A percentile compares a stretch with the other conserved stretches of the same genome.
phyloP scores from a whole-genome alignment of 2,329 filamentous ascomycete genomes.

The Scedosporium aurantiacum region DNA sequence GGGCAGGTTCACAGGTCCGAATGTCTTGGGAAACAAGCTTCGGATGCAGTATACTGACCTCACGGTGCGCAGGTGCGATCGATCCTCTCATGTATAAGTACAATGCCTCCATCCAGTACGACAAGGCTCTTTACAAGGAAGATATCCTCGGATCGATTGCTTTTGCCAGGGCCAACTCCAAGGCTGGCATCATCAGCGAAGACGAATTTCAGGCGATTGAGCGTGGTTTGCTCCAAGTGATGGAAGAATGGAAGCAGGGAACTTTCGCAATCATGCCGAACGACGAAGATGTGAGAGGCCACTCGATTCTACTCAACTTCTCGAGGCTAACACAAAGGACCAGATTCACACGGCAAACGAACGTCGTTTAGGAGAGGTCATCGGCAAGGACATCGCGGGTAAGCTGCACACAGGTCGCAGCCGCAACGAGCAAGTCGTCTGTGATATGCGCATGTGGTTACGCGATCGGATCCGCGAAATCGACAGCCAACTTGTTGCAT shows the following conservation, averaged over 20 bases:
- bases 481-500: slow-evolving; percentile 54
- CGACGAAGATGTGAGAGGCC: slow-evolving; percentile 32
- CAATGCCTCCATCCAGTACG: slow-evolving; percentile 72
- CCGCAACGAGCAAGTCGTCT: slow-evolving; percentile 83
- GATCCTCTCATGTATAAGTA: slow-evolving; percentile 81
- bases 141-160: slow-evolving; percentile 74
- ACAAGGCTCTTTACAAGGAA: slow-evolving; percentile 66
- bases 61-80: slow-evolving; percentile 48
- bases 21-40: background rate
- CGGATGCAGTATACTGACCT: slow-evolving; percentile 16
- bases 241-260: slow-evolving; percentile 40
- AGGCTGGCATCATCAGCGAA: slow-evolving; percentile 59
- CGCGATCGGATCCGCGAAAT: slow-evolving; percentile 62
- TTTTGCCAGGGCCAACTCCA: slow-evolving; percentile 69
- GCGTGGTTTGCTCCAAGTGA: slow-evolving; percentile 49
- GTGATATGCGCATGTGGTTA: slow-evolving; percentile 84
- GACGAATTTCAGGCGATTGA: slow-evolving; percentile 68
- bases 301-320: too few species aligned
- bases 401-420: slow-evolving; percentile 85
- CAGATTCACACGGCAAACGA: slow-evolving; percentile 59
- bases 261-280: slow-evolving; percentile 40
- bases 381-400: slow-evolving; percentile 73
- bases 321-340: too few species aligned
- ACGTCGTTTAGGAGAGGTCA: slow-evolving; percentile 67
- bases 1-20: slow-evolving; percentile 38